Evolutionary conservation across 2,329 filamentous ascomycete genomes (phyloP).

Genomic region (Neofusicoccum cordaticola): DNA sequence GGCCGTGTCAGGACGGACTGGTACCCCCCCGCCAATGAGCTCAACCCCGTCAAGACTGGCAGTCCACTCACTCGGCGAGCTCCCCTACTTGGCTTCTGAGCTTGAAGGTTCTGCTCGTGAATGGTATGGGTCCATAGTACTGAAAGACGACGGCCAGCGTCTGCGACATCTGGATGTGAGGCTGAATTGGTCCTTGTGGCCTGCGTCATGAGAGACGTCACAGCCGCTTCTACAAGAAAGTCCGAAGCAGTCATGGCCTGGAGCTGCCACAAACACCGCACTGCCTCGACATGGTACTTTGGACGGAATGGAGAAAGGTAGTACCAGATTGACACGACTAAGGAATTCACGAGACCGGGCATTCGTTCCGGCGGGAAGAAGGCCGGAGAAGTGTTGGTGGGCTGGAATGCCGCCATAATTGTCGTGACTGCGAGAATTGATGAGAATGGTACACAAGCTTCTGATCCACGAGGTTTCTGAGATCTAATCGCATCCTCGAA

Average conservation of each 20-base stretch:
- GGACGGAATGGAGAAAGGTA: conserved; percentile 79
- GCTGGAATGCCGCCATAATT: conserved; percentile 34
- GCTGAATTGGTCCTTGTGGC: conserved; percentile 10
- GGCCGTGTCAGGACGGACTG: conserved; percentile 76
- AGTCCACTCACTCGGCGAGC: conserved; percentile 28
- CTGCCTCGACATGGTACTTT: conserved; percentile 92
- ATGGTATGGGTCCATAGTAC: conserved; percentile 78
- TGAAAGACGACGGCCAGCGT: conserved; percentile 67
- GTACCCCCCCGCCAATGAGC: conserved; percentile 56
- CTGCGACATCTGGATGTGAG: conserved; percentile 48
- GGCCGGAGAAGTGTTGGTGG: conserved; percentile 24
- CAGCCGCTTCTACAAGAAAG: conserved; percentile 75
- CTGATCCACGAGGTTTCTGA: neutral
- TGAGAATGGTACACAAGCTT: conserved; percentile 24
- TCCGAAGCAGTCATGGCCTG: conserved; percentile 68
- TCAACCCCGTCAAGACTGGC: conserved; percentile 29
- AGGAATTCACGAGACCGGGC: conserved; percentile 61
- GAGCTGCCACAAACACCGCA: conserved; percentile 80
- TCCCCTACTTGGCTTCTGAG: conserved; percentile 31
- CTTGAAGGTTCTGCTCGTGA: conserved; percentile 35
- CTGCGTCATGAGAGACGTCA: conserved; percentile 62
- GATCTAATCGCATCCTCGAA: conserved; percentile 20
- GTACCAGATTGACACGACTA: conserved; percentile 73
- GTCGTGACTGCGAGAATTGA: conserved; percentile 32
- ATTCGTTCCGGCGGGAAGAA: conserved; percentile 45